Conservation (phyloP, 2,329 filamentous ascomycete species). For the Fusarium buxicola region DNA sequence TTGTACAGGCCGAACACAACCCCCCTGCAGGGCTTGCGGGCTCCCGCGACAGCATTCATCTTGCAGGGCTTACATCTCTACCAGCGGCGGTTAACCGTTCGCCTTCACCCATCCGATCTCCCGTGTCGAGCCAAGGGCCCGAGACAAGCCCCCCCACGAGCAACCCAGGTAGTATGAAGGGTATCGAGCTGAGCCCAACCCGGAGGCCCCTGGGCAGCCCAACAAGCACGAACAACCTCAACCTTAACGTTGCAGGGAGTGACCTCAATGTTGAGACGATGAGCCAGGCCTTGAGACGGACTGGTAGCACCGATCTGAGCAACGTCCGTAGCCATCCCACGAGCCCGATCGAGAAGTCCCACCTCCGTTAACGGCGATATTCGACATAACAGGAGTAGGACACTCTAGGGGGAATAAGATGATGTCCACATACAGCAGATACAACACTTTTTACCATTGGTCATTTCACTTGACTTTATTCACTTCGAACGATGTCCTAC, state of each 20-base stretch:
- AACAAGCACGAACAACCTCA: slow-evolving; percentile 63
- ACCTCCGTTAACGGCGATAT: slow-evolving; percentile 43
- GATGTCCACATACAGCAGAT: slow-evolving; percentile 38
- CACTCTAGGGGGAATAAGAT: slow-evolving; percentile 11
- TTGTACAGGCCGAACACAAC: slow-evolving; percentile 86
- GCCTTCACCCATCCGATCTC: slow-evolving; percentile 83
- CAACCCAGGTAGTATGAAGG: slow-evolving; percentile 79
- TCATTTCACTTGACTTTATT: slow-evolving; percentile 39
- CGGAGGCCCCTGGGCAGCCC: slow-evolving; percentile 73
- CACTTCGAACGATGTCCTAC: slow-evolving; percentile 33
- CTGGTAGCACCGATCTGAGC: slow-evolving; percentile 82
- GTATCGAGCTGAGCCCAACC: slow-evolving; percentile 75
- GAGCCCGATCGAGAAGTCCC: slow-evolving; percentile 64
- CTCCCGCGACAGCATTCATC: slow-evolving; percentile 76
- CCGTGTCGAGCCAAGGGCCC: slow-evolving; percentile 76
- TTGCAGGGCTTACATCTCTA: slow-evolving; percentile 74
- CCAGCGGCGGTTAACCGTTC: slow-evolving; percentile 71
- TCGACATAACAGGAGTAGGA: slow-evolving; percentile 2
- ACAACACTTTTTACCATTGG: slow-evolving; percentile 31
- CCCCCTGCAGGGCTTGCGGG: slow-evolving; percentile 62
- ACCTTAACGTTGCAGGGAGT: slow-evolving; percentile 54
- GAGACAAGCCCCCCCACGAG: slow-evolving; percentile 81
- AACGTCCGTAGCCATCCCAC: slow-evolving; percentile 66
- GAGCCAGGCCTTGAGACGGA: slow-evolving; percentile 87
- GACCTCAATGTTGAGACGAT: slow-evolving; percentile 94